Base-by-base conservation (phyloP, 2,329 filamentous ascomycete genomes). In the Periglandula ipomoeae region DNA sequence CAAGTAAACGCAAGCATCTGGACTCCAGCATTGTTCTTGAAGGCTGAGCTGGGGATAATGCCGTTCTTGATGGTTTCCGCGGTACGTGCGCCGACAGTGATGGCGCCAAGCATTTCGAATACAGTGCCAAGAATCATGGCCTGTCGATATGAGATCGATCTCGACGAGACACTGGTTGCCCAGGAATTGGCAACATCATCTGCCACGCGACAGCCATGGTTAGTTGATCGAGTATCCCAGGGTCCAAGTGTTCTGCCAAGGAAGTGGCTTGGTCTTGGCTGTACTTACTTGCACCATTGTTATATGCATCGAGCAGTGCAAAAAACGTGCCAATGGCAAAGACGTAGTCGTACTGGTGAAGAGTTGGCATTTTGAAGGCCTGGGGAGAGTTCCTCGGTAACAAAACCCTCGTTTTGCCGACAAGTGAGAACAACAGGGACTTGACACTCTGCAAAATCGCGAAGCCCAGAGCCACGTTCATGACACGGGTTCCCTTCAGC, bases 121-220 rank as follows among this genome's bases (percentile, higher is more conserved):
- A 86, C 65, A 42, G 78, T 75, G 43, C 81, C 78, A 43, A 85
- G 69, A 30, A 83, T 57, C 80, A 84, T 84, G 54, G 81, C 84
- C 67, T 84, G 80, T 56, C 78, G 66, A 67, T 85, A 84, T 1
- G 79, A 71, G 58, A 87, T 72, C 53, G 85, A 87, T 20, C 51
- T 35, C n/a, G 51, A 53, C 10, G 49, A 53, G 50, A 90, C 54
- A 40, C 79, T 84, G 58, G 87, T 90, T 7, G 86, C 86, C 83
- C 84, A 90, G 45, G 85, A 73, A 68, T 91, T 91, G 61, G 87
- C 86, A 50, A 90, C 86, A 84, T 90, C 87, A 67, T 89, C 81
- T 84, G 50, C 44, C n/a, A 30, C 9, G 15, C 20, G 8, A 37
- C 4, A 39, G 23, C 34, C n/a, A 24, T 11, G 22, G 43, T 45